Base-by-base conservation (phyloP, 225 moss, liverwort and hornwort species). In the Sphagnum contortum region DNA sequence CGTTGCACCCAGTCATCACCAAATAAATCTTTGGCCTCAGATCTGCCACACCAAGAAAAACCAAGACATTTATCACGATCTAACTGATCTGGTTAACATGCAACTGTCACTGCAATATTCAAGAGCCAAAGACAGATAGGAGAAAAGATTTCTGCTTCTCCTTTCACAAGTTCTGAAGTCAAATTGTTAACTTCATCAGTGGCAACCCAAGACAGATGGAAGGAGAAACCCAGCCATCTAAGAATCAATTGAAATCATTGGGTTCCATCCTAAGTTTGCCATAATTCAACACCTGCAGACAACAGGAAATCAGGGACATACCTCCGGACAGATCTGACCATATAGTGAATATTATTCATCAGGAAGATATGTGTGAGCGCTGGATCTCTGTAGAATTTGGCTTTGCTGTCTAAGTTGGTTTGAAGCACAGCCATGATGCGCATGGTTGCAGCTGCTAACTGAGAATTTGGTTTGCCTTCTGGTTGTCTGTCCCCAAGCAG, bases 1-100 rank as follows among this genome's bases (percentile, higher is more conserved):
- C 85, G 80, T 74, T 92, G 92, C 68, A 92, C 86, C 92, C 89
- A 95, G 68, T 92, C 92, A 60, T 92, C 89, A 55, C 84, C 86
- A 48, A 88, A 76, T 63, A 90, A 72, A 72, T 85, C 84, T 77
- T 90, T 95, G 13, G 84, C 87, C 56, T 92, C 83, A 9, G 80
- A 85, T 63, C 83, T 92, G 68, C 63, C 65, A 49, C 13, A 61
- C 14, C 61, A 47, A 70, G 3, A 55, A 53, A 1, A 2, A 29
- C 29, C 29, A 29, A 29, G 29, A 29, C 29, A 29, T 29, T 29
- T 29, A 29, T 29, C 29, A 29, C 1, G 29, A 29, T 29, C 29
- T 29, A 29, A 29, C 29, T 29, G 29, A 29, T 29, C 29, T 29
- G 29, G 29, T 29, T 29, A 29, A 29, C 29, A 29, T 29, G 29